phyloP scores from a whole-genome alignment of 805 yeast genomes.

The Starmera amethionina region DNA sequence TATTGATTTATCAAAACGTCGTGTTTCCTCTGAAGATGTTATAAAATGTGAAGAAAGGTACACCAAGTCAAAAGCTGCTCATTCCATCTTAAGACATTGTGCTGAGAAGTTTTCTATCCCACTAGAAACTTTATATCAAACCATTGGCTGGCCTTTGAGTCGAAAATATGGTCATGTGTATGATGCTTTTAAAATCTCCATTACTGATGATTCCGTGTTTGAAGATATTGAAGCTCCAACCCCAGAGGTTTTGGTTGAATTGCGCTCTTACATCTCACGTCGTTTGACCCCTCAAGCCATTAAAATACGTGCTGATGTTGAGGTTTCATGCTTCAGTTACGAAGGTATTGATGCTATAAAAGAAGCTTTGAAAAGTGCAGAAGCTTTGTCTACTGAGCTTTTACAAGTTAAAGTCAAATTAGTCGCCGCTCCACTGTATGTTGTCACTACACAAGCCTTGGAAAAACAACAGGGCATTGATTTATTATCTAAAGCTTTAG shows the following conservation, averaged over 20 bases:
- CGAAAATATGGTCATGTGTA: conserved; percentile 94
- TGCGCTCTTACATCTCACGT: conserved; percentile 78
- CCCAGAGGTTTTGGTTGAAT: conserved; percentile 68
- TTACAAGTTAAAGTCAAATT: conserved; percentile 88
- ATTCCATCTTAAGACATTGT: conserved; percentile 96
- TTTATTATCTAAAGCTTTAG: conserved; percentile 69
- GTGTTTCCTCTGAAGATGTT: conserved; percentile 96
- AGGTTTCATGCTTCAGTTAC: conserved; percentile 92
- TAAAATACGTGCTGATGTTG: conserved; percentile 96
- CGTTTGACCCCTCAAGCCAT: conserved; percentile 97
- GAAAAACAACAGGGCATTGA: conserved; percentile 88
- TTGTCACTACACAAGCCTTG: conserved; percentile 82
- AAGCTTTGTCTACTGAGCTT: conserved; percentile 69
- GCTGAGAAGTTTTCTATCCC: conserved; percentile 92
- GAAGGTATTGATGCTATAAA: conserved; percentile 98
- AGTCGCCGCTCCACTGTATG: conserved; percentile 96
- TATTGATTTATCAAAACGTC: conserved; percentile 94
- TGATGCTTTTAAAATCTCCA: conserved; percentile 94
- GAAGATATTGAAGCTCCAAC: conserved; percentile 69
- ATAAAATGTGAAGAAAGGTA: conserved; percentile 95
- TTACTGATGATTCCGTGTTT: conserved; percentile 80
- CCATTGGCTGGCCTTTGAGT: conserved; percentile 96
- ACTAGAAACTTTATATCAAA: conserved; percentile 75
- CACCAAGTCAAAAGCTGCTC: conserved; percentile 94
- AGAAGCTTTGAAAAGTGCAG: conserved; percentile 80